A percentile compares a stretch with the other conserved stretches of the same genome.
phyloP scores from a whole-genome alignment of 345 rosid species.

The Murraya paniculata region DNA sequence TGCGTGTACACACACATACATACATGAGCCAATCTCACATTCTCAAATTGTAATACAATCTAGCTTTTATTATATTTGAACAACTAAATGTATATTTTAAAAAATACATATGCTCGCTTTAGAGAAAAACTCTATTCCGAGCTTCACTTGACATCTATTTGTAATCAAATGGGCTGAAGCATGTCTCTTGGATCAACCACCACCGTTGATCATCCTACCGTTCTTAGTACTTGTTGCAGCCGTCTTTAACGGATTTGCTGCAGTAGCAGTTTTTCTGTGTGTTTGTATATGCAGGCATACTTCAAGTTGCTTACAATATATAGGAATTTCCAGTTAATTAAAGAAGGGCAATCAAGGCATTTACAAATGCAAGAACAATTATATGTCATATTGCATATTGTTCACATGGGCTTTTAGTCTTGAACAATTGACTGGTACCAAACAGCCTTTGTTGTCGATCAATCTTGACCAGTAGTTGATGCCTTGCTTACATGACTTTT shows the following conservation, averaged over 20 bases:
- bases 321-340: too few species aligned
- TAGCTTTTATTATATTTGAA: too few species aligned
- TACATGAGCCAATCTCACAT: too few species aligned
- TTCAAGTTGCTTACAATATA: not conserved
- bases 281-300: too few species aligned
- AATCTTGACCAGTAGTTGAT: not conserved
- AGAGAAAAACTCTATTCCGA: slow-evolving; percentile 25
- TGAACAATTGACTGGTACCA: not conserved
- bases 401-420: not conserved
- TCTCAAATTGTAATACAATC: too few species aligned
- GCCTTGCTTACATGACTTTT: not conserved
- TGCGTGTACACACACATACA: too few species aligned
- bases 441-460: not conserved
- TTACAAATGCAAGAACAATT: not conserved
- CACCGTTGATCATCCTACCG: slow-evolving; percentile 5
- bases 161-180: slow-evolving; percentile 36
- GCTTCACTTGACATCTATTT: slow-evolving; percentile 44
- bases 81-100: too few species aligned
- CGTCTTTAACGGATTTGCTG: not conserved
- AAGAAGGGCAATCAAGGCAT: not conserved
- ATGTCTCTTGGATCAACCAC: not conserved
- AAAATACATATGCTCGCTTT: too few species aligned
- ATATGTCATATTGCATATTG: not conserved
- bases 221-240: slow-evolving; percentile 3
- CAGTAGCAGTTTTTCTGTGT: too few species aligned